Evolutionary conservation across 2,329 filamentous ascomycete genomes (phyloP).

Genomic region (Neoarthrinium moseri): DNA sequence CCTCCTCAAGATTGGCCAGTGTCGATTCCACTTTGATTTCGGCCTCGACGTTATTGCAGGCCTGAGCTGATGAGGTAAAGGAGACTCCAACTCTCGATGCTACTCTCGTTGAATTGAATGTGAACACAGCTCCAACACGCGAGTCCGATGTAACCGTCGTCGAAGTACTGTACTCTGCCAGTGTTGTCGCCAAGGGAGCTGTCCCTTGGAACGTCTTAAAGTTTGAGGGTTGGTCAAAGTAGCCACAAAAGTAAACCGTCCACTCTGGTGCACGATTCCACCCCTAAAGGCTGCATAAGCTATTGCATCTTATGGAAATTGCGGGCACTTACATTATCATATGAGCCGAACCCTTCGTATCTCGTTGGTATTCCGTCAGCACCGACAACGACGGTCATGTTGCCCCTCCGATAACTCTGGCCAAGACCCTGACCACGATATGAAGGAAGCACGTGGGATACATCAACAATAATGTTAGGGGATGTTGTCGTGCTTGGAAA

Average conservation of each 20-base stretch:
- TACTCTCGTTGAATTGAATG: conserved; percentile 45
- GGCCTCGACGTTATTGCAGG: conserved; percentile 55
- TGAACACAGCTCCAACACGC: conserved; percentile 51
- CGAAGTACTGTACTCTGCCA: conserved; percentile 26
- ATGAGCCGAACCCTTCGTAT: conserved; percentile 61
- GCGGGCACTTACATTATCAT: conserved; percentile 51
- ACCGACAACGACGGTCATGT: conserved; percentile 49
- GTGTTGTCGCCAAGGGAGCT: conserved; percentile 27
- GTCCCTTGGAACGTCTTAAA: conserved; percentile 44
- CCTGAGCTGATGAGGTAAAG: conserved; percentile 61
- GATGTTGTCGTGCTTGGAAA: conserved; percentile 44
- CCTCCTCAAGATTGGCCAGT: conserved; percentile 42
- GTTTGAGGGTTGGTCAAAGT: conserved; percentile 48
- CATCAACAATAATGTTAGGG: conserved; percentile 58
- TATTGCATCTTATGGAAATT: background rate
- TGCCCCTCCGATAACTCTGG: conserved; percentile 63
- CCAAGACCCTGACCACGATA: conserved; percentile 58
- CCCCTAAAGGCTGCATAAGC: conserved; percentile 32
- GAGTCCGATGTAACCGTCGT: conserved; percentile 19
- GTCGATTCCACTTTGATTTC: conserved; percentile 51
- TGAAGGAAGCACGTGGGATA: conserved; percentile 65
- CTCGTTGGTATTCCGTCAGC: conserved; percentile 31
- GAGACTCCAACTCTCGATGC: conserved; percentile 65
- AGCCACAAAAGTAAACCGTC: conserved; percentile 63
- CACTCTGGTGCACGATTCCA: conserved; percentile 65